Percentiles rank a stretch among this genome's conserved stretches.
Conservation (phyloP, 768 basidiomycete species). For the Termitomyces heimii region DNA sequence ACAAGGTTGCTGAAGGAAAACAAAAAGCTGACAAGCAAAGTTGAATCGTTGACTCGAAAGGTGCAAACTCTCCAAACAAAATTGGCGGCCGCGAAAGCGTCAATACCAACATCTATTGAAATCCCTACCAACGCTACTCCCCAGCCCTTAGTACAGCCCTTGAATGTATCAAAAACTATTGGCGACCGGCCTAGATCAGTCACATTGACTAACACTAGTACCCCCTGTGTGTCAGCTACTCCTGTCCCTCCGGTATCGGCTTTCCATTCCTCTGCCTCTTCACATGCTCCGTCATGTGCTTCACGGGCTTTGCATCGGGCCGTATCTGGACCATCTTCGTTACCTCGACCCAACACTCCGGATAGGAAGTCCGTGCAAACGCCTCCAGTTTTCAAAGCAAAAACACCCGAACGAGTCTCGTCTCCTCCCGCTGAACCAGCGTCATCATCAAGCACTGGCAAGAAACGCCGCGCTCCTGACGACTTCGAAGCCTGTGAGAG, state of each 20-base stretch:
- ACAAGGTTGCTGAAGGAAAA: slow-evolving; percentile 71
- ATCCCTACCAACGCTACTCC: slow-evolving; percentile 7
- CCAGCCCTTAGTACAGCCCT: slow-evolving; percentile 9
- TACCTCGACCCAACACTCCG: slow-evolving; percentile 48
- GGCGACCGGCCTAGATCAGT: slow-evolving; percentile 23
- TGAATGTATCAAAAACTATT: neutral
- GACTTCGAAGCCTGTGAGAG: slow-evolving; percentile 58
- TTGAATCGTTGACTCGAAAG: slow-evolving; percentile 69
- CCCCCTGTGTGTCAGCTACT: slow-evolving; percentile 2
- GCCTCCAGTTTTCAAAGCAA: slow-evolving; percentile 42
- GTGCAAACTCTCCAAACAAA: slow-evolving; percentile 68
- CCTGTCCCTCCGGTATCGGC: slow-evolving; percentile 12
- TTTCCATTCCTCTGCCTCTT: slow-evolving; percentile 1
- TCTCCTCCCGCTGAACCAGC: slow-evolving; percentile 17
- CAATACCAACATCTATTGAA: slow-evolving; percentile 16
- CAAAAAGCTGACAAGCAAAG: slow-evolving; percentile 66
- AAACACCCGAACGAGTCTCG: slow-evolving; percentile 41
- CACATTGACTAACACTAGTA: slow-evolving; percentile 17
- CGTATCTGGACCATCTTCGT: slow-evolving; percentile 38
- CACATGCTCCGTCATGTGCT: slow-evolving; percentile 12
- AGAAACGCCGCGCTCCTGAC: slow-evolving; percentile 73
- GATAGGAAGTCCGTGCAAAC: slow-evolving; percentile 31
- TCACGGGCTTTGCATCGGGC: slow-evolving; percentile 23
- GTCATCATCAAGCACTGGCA: slow-evolving; percentile 42
- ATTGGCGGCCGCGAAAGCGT: slow-evolving; percentile 46